A percentile compares a stretch with the other conserved stretches of the same genome.
Conservation (phyloP, 306 rosid species). For the Alnus glutinosa region DNA sequence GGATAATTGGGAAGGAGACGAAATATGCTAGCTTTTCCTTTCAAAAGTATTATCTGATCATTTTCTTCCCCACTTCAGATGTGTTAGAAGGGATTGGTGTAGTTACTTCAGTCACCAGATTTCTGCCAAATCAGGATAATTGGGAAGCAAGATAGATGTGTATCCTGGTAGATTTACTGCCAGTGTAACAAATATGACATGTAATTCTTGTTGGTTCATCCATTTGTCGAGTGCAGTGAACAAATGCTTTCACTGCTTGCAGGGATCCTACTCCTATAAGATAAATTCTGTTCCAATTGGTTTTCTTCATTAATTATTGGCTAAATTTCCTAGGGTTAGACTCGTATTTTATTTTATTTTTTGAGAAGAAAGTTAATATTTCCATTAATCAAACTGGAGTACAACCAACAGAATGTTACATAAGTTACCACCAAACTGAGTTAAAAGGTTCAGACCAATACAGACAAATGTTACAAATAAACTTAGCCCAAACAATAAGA, state of each 20-base stretch:
- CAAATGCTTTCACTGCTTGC: background rate
- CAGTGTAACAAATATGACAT: background rate
- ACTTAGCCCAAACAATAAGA: no score
- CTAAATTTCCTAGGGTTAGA: no score
- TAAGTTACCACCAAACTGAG: no score
- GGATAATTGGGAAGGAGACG: constrained; percentile 87
- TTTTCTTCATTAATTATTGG: no score
- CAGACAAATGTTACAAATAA: no score
- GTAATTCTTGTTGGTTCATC: background rate
- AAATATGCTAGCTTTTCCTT: constrained; percentile 51
- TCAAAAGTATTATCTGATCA: background rate
- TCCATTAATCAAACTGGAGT: no score
- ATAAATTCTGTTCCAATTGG: no score
- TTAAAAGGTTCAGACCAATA: no score
- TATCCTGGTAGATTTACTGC: background rate
- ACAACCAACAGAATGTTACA: no score
- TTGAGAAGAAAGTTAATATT: no score
- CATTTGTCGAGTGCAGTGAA: background rate
- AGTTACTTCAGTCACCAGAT: background rate
- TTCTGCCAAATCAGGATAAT: background rate
- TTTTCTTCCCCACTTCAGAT: background rate
- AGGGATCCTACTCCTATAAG: no score
- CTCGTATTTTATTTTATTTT: no score
- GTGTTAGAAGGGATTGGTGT: background rate
- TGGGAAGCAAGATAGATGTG: background rate